Percentiles rank a stretch among this genome's conserved stretches.
Evolutionary conservation across 1,139 yeast species (phyloP).

Genomic region (Zygoascus meyerae): DNA sequence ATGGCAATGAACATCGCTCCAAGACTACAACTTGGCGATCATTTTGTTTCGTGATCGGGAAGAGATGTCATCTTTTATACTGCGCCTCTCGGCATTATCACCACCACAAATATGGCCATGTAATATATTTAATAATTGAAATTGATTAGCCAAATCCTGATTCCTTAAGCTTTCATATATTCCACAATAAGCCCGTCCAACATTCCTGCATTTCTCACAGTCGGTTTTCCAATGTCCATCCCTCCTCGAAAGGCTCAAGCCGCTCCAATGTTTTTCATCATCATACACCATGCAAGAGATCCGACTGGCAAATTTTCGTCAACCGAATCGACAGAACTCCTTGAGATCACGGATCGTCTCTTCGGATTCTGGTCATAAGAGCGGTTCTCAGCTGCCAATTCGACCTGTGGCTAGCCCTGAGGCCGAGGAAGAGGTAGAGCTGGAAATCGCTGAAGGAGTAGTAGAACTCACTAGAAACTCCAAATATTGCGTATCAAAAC

Average conservation of each 20-base stretch:
- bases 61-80: too few relatives aligned
- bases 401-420: background rate
- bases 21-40: constrained; percentile 81
- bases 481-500: constrained; percentile 52
- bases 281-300: background rate
- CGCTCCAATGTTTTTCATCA: too few relatives aligned
- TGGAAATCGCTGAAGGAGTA: constrained; percentile 24
- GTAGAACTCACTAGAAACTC: constrained; percentile 56
- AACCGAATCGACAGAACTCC: background rate
- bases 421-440: background rate
- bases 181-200: too few relatives aligned
- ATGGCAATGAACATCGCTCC: constrained; percentile 98
- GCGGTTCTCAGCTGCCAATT: background rate
- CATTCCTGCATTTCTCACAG: too few relatives aligned
- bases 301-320: background rate
- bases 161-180: too few relatives aligned
- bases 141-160: too few relatives aligned
- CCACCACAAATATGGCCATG: too few relatives aligned
- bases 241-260: too few relatives aligned
- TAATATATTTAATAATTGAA: too few relatives aligned
- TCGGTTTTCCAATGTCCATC: too few relatives aligned
- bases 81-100: too few relatives aligned
- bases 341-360: background rate
- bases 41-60: constrained; percentile 31
- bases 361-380: background rate